Percentiles rank a stretch among this genome's conserved stretches.
Evolutionary conservation across 2,329 filamentous ascomycete genomes (phyloP).

Genomic region (Colletotrichum lindemuthianum): DNA sequence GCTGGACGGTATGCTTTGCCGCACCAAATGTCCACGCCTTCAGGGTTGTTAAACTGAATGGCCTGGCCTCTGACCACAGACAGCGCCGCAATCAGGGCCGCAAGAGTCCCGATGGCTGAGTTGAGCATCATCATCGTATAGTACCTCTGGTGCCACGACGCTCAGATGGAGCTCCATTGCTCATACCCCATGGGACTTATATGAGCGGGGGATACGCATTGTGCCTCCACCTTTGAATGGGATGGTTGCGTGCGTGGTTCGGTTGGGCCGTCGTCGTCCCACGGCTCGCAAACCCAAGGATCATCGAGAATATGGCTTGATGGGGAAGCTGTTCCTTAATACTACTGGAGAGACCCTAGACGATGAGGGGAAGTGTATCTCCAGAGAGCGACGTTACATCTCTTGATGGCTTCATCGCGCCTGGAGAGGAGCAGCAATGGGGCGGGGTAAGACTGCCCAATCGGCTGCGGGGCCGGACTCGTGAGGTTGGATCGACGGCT

Average conservation of each 20-base stretch:
- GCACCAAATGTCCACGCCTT: slow-evolving; percentile 34
- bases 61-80: slow-evolving; percentile 6
- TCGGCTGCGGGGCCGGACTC: neutral
- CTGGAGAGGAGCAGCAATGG: neutral
- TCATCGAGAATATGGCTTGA: neutral
- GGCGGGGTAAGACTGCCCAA: neutral
- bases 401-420: neutral
- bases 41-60: slow-evolving; percentile 27
- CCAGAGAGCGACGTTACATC: slow-evolving; percentile 32
- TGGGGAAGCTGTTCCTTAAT: neutral
- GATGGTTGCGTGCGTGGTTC: slow-evolving; percentile 14
- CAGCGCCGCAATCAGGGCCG: neutral
- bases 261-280: neutral
- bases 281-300: neutral
- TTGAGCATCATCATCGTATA: neutral
- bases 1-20: slow-evolving; percentile 29
- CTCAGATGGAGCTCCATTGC: too few species aligned
- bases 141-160: neutral
- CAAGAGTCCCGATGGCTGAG: neutral
- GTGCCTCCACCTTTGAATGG: neutral
- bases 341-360: slow-evolving; percentile 1
- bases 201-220: neutral
- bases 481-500: slow-evolving; percentile 6
- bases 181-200: slow-evolving; percentile 5
- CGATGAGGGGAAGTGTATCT: slow-evolving; percentile 1